These are phyloP conservation scores for Fusarium nematophilum DNA, from an alignment of 2,329 filamentous ascomycete species.

Conservation along the genomic window DNA sequence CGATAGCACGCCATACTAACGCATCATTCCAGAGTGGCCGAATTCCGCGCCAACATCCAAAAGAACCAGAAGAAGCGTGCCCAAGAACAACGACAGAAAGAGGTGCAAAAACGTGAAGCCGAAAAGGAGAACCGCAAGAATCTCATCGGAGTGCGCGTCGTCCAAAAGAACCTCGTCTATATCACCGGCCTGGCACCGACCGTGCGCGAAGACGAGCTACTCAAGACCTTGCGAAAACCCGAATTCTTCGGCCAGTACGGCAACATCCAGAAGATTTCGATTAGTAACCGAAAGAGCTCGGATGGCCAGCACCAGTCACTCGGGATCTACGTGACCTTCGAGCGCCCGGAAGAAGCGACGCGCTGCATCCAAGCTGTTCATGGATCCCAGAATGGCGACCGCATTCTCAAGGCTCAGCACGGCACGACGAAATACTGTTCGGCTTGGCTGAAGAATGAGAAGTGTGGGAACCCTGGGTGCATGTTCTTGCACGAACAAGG, in stretches of 20 bases:
- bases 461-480: slow-evolving; percentile 94
- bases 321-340: slow-evolving; percentile 98
- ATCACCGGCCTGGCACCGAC: slow-evolving; percentile 94
- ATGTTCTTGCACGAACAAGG: slow-evolving; percentile 98
- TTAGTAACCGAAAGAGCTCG: slow-evolving; percentile 90
- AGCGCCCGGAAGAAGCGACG: slow-evolving; percentile 88
- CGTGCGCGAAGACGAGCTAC: slow-evolving; percentile 89
- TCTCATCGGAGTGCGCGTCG: slow-evolving; percentile 91
- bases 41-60: slow-evolving; percentile 81
- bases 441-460: slow-evolving; percentile 92
- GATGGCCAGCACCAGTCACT: slow-evolving; percentile 85
- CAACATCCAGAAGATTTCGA: slow-evolving; percentile 98
- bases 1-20: slow-evolving; percentile 31
- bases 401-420: slow-evolving; percentile 79
- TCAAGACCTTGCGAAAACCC: slow-evolving; percentile 88
- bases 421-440: slow-evolving; percentile 99
- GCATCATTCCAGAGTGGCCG: slow-evolving; percentile 67
- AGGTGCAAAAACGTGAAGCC: slow-evolving; percentile 94
- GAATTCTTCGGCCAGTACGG: slow-evolving; percentile 99
- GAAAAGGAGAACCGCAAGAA: slow-evolving; percentile 97
- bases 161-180: slow-evolving; percentile 99
- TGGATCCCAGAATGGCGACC: slow-evolving; percentile 89
- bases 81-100: slow-evolving; percentile 85
- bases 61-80: slow-evolving; percentile 95
- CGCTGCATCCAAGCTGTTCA: slow-evolving; percentile 93